Conservation (phyloP, 2,329 filamentous ascomycete species). For the Exophiala aquamarina region DNA sequence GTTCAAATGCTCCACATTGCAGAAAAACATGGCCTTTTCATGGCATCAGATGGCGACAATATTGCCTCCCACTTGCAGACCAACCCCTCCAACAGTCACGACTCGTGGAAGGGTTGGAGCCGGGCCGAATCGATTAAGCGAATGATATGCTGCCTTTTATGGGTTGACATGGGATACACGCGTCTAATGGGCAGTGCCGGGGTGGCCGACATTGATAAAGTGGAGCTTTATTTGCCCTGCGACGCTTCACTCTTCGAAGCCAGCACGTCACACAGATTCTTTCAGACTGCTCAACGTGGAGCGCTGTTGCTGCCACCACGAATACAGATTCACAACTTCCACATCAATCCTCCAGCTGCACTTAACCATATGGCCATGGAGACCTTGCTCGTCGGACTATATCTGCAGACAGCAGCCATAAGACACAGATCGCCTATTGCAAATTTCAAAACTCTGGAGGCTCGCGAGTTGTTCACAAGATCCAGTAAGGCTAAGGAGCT, state of each 20-base stretch:
- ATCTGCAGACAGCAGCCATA: not conserved
- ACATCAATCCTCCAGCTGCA: too few relatives aligned
- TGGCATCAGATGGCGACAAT: conserved; percentile 3
- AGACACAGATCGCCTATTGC: not conserved
- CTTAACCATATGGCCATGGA: too few relatives aligned
- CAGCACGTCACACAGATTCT: conserved; percentile 2
- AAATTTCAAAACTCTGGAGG: not conserved
- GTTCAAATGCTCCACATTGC: conserved; percentile 11
- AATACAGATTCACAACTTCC: too few relatives aligned
- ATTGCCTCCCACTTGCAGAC: not conserved
- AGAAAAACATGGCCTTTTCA: conserved; percentile 11
- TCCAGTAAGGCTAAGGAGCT: not conserved
- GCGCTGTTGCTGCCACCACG: not conserved
- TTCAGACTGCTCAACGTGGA: conserved; percentile 1
- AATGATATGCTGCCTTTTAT: conserved; percentile 9
- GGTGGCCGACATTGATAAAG: conserved; percentile 3
- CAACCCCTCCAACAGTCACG: not conserved
- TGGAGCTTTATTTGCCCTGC: conserved; percentile 10
- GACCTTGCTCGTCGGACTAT: too few relatives aligned
- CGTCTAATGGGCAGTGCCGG: conserved; percentile 1
- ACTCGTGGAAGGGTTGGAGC: conserved; percentile 11
- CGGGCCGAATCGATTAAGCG: conserved; percentile 10
- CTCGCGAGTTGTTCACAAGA: conserved; percentile 3
- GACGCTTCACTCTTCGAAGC: conserved; percentile 8
- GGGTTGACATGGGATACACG: conserved; percentile 6